Evolutionary conservation across 1,139 yeast species (phyloP).

Genomic region (Maudiozyma humilis): DNA sequence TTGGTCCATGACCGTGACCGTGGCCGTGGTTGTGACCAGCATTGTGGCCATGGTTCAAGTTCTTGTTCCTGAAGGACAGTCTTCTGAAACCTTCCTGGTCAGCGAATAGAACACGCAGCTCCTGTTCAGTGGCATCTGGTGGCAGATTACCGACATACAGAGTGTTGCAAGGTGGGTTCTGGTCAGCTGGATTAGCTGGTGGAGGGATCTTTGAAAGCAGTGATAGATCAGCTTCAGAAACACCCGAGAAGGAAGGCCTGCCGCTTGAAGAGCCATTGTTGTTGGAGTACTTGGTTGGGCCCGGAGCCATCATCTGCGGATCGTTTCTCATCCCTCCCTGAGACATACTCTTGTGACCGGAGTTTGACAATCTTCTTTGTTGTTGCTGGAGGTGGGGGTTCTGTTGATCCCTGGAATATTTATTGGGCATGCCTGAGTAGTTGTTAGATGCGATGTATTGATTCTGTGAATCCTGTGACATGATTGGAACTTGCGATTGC

Average conservation of each 20-base stretch:
- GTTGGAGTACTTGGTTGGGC: not conserved
- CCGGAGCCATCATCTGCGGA: not conserved
- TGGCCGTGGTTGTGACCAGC: constrained; percentile 41
- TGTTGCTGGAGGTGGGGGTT: not conserved
- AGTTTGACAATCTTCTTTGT: not conserved
- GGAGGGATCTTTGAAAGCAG: constrained; percentile 77
- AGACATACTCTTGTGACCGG: constrained; percentile 7
- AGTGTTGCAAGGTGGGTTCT: constrained; percentile 97
- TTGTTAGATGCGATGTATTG: not conserved
- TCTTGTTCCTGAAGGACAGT: constrained; percentile 75
- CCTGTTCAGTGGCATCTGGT: constrained; percentile 93
- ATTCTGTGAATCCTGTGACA: not conserved
- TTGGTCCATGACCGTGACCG: constrained; percentile 68
- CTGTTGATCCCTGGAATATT: not conserved
- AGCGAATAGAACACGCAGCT: constrained; percentile 75
- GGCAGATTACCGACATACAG: constrained; percentile 94
- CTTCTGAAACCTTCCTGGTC: constrained; percentile 93
- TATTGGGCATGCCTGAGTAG: not conserved
- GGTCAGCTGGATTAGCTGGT: constrained; percentile 98
- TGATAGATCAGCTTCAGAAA: constrained; percentile 57
- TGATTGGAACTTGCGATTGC: constrained; percentile 1
- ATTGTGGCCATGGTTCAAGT: constrained; percentile 34
- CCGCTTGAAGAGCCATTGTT: not conserved
- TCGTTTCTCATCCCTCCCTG: not conserved
- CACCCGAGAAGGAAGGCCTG: constrained; percentile 15